Base-by-base conservation (phyloP, 1,284 basidiomycete species). In the Ustilago cynodontis region DNA sequence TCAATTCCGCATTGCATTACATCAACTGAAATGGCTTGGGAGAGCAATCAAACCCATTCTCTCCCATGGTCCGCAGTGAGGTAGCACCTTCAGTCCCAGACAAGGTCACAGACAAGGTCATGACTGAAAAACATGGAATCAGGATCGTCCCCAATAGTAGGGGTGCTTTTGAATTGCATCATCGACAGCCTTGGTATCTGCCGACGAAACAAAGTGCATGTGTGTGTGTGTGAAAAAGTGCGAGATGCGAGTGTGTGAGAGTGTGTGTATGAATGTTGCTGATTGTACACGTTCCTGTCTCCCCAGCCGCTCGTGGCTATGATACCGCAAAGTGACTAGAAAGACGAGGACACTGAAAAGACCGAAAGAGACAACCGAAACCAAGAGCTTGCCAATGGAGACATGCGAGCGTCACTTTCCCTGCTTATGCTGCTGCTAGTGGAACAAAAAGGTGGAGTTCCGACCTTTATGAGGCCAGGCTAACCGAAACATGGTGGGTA, bases 241-340 rank as follows among this genome's bases (percentile, higher is more conserved):
- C 52, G 65, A 33, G 53, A 45, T 18, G 20, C 20, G 41, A 18
- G 41, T 43, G 41, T 43, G 41, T 43, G 39, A 20, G 52, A 54
- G 57, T 59, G 52, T 55, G 67, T 59, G 56, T 47, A 58, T 41
- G 35, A 47, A 49, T 37, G 31, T 66, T 71, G 68, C 73, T 71
- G 73, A 71, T 76, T 71, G 73, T 76, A 76, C 73, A 76, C 59
- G 64, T 65, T 60, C 61, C 70, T 49, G 24, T 47, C n/a, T 22
- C 24, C 5, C 18, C 22, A 10, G 22, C 35, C 33, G 11, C 35
- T 43, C 20, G 7, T 20, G n/a, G 41, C 20, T 43, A 37, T 13
- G 35, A 26, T n/a, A 60, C 5, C 11, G 33, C 35, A 28, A 13
- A 26, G 35, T 33, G 41, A 28, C 31, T 41, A 35, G 50, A 54